These are phyloP conservation scores for Colletotrichum agaves DNA, from an alignment of 2,329 filamentous ascomycete genomes.

Conservation along the genomic window DNA sequence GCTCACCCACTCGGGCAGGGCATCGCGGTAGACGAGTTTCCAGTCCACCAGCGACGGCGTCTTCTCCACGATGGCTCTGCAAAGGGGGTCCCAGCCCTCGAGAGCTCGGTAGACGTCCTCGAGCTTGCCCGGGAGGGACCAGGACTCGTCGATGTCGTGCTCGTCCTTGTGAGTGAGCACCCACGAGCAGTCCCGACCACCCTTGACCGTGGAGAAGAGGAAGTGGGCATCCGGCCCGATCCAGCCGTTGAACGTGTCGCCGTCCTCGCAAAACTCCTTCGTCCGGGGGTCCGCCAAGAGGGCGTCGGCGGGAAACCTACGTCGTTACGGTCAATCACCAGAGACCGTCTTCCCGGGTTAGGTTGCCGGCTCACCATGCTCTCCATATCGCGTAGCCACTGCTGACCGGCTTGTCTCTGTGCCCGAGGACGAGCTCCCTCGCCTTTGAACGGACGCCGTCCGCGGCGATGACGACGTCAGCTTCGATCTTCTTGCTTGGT, in stretches of 20 bases:
- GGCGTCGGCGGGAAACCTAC: not conserved
- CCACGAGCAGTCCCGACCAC: not conserved
- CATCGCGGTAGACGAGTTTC: not conserved
- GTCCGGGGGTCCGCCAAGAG: not conserved
- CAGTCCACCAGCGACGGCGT: not conserved
- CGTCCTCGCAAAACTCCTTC: not conserved
- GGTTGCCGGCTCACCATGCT: not conserved
- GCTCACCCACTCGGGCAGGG: not conserved
- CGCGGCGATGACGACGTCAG: not conserved
- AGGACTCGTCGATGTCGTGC: not conserved
- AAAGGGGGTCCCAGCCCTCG: not conserved
- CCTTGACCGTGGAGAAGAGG: not conserved
- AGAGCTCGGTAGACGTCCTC: not conserved
- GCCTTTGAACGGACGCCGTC: not conserved
- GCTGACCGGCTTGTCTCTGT: not conserved
- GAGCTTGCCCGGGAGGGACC: not conserved
- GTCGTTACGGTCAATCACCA: fast-evolving
- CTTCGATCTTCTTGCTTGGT: fast-evolving
- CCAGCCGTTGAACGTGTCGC: not conserved
- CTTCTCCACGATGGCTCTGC: not conserved
- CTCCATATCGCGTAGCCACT: not conserved
- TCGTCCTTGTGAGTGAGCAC: not conserved
- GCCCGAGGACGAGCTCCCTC: not conserved
- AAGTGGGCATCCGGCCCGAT: not conserved
- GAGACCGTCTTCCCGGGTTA: fast-evolving